A percentile compares a stretch with the other conserved stretches of the same genome.
Conservation (phyloP, 495 filamentous ascomycete genomes). For the Gamarada debralockiae region DNA sequence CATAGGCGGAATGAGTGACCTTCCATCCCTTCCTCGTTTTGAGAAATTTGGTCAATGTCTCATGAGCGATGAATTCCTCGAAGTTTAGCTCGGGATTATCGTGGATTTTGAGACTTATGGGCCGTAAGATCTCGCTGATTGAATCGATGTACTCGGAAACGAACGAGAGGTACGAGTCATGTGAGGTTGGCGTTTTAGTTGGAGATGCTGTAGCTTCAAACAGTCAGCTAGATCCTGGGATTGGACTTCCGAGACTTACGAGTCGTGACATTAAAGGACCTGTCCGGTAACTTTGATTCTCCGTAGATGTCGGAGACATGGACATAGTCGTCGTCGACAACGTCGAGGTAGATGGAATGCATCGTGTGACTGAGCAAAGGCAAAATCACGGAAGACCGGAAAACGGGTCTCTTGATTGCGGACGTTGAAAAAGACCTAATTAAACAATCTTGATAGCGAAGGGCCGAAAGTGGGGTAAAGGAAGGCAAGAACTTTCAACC, state of each 20-base stretch:
- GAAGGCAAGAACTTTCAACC: too few relatives aligned
- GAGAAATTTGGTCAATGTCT: slow-evolving; percentile 53
- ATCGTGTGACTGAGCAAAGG: neutral
- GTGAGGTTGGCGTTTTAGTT: too few relatives aligned
- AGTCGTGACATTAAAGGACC: too few relatives aligned
- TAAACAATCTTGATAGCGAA: too few relatives aligned
- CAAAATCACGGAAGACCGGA: neutral
- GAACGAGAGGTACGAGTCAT: slow-evolving; percentile 22
- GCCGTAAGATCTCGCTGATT: slow-evolving; percentile 33
- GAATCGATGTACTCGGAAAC: slow-evolving; percentile 35
- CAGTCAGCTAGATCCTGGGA: too few relatives aligned
- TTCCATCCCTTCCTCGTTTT: slow-evolving; percentile 45
- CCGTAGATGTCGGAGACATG: neutral
- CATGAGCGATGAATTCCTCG: slow-evolving; percentile 53
- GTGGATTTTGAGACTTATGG: slow-evolving; percentile 50
- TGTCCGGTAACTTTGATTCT: neutral
- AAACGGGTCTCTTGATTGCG: neutral
- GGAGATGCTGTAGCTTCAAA: too few relatives aligned
- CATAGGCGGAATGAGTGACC: slow-evolving; percentile 51
- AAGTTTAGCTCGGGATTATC: slow-evolving; percentile 58
- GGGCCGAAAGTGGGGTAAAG: too few relatives aligned
- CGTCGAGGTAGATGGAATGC: slow-evolving; percentile 1
- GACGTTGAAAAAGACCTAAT: neutral
- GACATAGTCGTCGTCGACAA: slow-evolving; percentile 14
- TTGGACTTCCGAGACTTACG: slow-evolving; percentile 4